Evolutionary conservation across 805 yeast species (phyloP), one percentile per base, ranked within the genome.

Genomic region (Pichia cephalocereana): DNA sequence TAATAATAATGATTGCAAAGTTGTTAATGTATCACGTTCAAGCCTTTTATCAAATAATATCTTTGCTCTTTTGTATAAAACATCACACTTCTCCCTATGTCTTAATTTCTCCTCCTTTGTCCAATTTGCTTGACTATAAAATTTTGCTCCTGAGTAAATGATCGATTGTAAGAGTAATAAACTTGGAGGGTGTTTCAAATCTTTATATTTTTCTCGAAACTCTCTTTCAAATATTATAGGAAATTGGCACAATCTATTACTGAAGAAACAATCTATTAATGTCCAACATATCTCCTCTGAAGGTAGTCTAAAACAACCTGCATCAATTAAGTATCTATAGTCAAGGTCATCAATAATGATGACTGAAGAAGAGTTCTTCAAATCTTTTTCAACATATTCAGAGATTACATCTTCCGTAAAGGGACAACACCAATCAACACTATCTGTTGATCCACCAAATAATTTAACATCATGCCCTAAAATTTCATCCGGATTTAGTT

Each of bases 271-370:
- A 42, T 79, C 71, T 36, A 86, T 73, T 49, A 83, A 69, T 54
- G 78, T 84, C 53, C 75, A 76, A 48, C 82, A 75, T 15, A 83
- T 67, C 12, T 74, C 79, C 40, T 71, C 64, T 5, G 76, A 71
- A 1, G 95, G 95, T 19, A 86, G 63, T 44, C 77, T 65, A 57
- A 86, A 86, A 8, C 90, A 87, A 7, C 90, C 91, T 15, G 56
- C 39, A 8, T 49, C 42, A 30, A 52, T 52, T 32, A 64, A 41
- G 38, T 59, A 59, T 4, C 46, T 44, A 43, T 44, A 58, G 30
- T 60, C 63, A 6, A 42, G 50, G 14, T 44, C 38, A 37, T 54
- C 55, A 32, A 62, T 37, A 2, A 40, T 43, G 11, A 55, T 40
- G 3, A 54, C 23, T 17, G 50, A 52, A 2, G 42, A 32, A 6